These are phyloP conservation scores for Rubroboletus satanas DNA, from an alignment of 768 basidiomycete species.

Conservation along the genomic window DNA sequence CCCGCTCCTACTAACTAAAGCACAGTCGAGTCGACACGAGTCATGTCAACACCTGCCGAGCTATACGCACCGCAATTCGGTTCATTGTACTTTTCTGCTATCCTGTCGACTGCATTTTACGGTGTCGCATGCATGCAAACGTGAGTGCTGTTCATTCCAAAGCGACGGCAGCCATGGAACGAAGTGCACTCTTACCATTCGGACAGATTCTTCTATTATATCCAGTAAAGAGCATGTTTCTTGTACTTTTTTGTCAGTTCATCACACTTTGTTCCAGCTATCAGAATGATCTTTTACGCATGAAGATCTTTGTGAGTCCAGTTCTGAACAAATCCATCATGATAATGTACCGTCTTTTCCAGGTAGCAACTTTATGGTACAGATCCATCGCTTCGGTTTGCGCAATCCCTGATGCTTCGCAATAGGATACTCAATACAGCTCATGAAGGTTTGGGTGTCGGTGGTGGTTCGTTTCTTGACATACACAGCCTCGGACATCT, in stretches of 20 bases:
- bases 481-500: background rate
- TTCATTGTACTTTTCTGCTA: slow-evolving; percentile 1
- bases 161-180: background rate
- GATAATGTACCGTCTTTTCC: background rate
- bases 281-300: background rate
- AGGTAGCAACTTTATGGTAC: slow-evolving; percentile 17
- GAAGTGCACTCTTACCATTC: background rate
- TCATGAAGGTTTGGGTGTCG: slow-evolving; percentile 7
- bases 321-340: background rate
- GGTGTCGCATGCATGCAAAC: slow-evolving; percentile 11
- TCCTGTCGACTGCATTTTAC: slow-evolving; percentile 3
- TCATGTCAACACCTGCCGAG: background rate
- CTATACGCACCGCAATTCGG: background rate
- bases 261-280: slow-evolving; percentile 1
- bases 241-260: background rate
- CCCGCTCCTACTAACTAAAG: background rate
- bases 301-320: slow-evolving; percentile 11
- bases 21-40: background rate
- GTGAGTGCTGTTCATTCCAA: background rate
- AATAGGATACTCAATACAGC: slow-evolving; percentile 9
- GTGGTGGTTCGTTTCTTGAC: slow-evolving; percentile 7
- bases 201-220: slow-evolving; percentile 10
- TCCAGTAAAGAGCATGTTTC: background rate
- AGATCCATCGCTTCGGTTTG: rapidly evolving
- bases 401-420: background rate